Percentiles rank a stretch among this genome's conserved stretches.
These are phyloP conservation scores for Phytophthora vignae DNA, from an alignment of 352 stramenopile genomes.

Conservation along the genomic window DNA sequence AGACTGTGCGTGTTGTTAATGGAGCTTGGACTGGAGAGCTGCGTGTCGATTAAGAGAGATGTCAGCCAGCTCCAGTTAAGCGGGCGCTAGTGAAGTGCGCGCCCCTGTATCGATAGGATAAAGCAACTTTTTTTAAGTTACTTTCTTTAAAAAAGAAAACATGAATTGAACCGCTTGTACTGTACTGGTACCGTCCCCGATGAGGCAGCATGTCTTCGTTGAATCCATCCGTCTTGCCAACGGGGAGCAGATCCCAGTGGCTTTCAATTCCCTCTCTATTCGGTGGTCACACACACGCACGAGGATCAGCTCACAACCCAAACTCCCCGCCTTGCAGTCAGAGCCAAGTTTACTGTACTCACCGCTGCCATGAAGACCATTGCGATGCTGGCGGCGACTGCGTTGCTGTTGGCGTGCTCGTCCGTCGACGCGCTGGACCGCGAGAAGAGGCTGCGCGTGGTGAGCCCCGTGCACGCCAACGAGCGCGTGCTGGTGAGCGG, in stretches of 20 bases:
- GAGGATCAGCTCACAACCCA: constrained; percentile 20
- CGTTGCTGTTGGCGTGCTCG: constrained; percentile 16
- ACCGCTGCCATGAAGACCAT: constrained; percentile 20
- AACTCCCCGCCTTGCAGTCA: not conserved
- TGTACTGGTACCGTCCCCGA: too few species aligned
- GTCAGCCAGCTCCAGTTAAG: constrained; percentile 2
- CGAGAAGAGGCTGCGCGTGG: constrained; percentile 33
- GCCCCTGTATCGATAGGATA: constrained; percentile 29
- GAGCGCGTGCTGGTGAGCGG: constrained; percentile 33
- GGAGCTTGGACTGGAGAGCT: not conserved
- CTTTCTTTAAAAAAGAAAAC: constrained; percentile 8
- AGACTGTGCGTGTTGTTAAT: constrained; percentile 19
- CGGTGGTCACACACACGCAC: constrained; percentile 4
- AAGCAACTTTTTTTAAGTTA: too few species aligned
- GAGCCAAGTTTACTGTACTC: not conserved
- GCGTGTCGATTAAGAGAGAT: constrained; percentile 1
- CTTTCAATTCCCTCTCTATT: constrained; percentile 13
- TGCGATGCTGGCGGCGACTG: constrained; percentile 5
- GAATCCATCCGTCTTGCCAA: not conserved
- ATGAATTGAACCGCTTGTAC: constrained; percentile 31
- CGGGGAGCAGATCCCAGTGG: constrained; percentile 24
- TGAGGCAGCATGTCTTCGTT: not conserved
- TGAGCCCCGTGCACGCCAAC: constrained; percentile 43
- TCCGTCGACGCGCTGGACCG: constrained; percentile 29
- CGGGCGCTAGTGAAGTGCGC: constrained; percentile 6